Evolutionary conservation across 2,329 filamentous ascomycete genomes (phyloP).

Genomic region (Nannizziopsis barbatae): DNA sequence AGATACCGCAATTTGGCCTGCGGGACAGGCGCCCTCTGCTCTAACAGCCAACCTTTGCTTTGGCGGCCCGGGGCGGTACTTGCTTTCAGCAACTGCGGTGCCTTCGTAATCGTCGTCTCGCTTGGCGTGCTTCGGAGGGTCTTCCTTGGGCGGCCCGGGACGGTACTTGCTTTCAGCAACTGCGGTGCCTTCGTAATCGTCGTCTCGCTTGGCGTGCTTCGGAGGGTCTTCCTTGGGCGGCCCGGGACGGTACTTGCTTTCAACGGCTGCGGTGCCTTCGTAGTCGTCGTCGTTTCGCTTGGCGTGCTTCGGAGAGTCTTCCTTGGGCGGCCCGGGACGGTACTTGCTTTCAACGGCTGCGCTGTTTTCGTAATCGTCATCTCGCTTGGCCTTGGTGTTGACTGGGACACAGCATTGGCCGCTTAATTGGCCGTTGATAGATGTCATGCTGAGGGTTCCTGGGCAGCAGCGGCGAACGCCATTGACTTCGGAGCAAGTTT

Average conservation of each 20-base stretch:
- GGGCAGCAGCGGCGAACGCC: slow-evolving; percentile 9
- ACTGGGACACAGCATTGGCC: slow-evolving; percentile 11
- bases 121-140: not conserved
- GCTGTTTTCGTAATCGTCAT: not conserved
- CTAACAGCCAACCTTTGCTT: not conserved
- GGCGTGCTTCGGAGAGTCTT: not conserved
- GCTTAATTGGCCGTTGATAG: slow-evolving; percentile 4
- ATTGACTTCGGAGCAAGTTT: slow-evolving; percentile 3
- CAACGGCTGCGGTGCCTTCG: not conserved
- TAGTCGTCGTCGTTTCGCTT: not conserved
- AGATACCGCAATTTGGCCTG: slow-evolving; percentile 6
- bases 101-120: not conserved
- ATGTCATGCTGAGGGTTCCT: slow-evolving; percentile 1
- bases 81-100: not conserved
- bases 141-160: not conserved
- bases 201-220: not conserved
- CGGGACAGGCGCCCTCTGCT: slow-evolving; percentile 1
- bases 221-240: too few relatives aligned
- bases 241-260: not conserved
- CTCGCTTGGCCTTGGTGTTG: not conserved
- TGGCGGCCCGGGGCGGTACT: not conserved
- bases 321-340: not conserved
- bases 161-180: not conserved
- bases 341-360: not conserved
- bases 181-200: not conserved